Conservation (phyloP, 2,329 filamentous ascomycete species). For the Proliferodiscus dingleyae region DNA sequence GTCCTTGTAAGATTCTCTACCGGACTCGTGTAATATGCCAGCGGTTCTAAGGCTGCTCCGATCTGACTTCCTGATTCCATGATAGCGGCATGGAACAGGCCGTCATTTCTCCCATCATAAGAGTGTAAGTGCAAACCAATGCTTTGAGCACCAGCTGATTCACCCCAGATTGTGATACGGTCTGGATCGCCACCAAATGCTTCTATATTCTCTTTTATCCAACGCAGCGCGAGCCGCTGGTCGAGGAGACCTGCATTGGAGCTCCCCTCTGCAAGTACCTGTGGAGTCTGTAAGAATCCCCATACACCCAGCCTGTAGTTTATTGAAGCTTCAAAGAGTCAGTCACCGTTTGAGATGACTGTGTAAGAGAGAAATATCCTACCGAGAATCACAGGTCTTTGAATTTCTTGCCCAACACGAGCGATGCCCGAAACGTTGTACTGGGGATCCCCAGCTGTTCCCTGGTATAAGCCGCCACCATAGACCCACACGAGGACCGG, state of each 20-base stretch:
- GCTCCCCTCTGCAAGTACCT: constrained; percentile 44
- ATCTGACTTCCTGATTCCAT: constrained; percentile 44
- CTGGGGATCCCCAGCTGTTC: constrained; percentile 46
- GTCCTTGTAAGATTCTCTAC: constrained; percentile 35
- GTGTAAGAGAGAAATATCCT: background rate
- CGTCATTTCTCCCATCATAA: constrained; percentile 50
- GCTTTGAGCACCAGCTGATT: constrained; percentile 47
- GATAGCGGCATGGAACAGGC: constrained; percentile 50
- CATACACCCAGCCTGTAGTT: constrained; percentile 60
- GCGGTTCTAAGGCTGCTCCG: constrained; percentile 19
- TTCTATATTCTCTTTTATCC: constrained; percentile 5
- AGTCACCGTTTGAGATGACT: background rate
- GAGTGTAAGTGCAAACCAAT: constrained; percentile 51
- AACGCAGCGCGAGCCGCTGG: constrained; percentile 47
- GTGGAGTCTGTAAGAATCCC: constrained; percentile 60
- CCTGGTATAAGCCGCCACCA: constrained; percentile 48
- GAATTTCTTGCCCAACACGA: constrained; percentile 44
- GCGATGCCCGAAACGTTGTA: constrained; percentile 64
- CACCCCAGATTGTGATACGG: constrained; percentile 33
- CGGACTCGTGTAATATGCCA: constrained; percentile 32
- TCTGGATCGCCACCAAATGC: constrained; percentile 1
- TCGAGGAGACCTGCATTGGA: constrained; percentile 65
- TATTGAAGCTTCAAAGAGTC: constrained; percentile 40
- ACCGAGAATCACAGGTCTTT: constrained; percentile 47
- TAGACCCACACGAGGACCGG: constrained; percentile 54